Evolutionary conservation across 164 flowering plant genomes (phyloP).

Genomic region (Pachysandra terminalis): DNA sequence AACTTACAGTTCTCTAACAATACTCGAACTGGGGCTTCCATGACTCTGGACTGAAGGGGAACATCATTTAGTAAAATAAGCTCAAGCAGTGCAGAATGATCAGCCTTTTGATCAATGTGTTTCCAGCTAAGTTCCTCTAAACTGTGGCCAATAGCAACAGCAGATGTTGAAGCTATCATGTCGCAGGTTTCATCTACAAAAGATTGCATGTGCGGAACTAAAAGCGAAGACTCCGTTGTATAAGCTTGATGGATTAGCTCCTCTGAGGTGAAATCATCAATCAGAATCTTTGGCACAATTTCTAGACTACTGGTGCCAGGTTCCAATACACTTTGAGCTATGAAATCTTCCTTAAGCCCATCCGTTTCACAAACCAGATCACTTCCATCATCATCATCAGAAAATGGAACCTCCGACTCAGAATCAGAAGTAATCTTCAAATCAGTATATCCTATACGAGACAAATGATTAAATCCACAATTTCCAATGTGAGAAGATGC

Average conservation of each 20-base stretch:
- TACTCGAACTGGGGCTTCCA: slow-evolving; percentile 15
- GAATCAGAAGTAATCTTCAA: slow-evolving; percentile 58
- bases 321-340: slow-evolving; percentile 10
- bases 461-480: slow-evolving; percentile 31
- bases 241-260: slow-evolving; percentile 17
- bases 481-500: slow-evolving; percentile 14
- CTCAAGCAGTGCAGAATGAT: slow-evolving; percentile 23
- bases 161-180: slow-evolving; percentile 19
- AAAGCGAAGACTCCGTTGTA: slow-evolving; percentile 19
- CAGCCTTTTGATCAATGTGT: slow-evolving; percentile 23
- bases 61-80: slow-evolving; percentile 26
- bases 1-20: slow-evolving; percentile 27
- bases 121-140: slow-evolving; percentile 45
- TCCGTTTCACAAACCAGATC: slow-evolving; percentile 14
- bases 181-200: slow-evolving; percentile 17
- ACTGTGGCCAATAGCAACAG: slow-evolving; percentile 22
- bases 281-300: slow-evolving; percentile 5
- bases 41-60: slow-evolving; percentile 13
- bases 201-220: slow-evolving; percentile 22
- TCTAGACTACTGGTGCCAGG: background rate
- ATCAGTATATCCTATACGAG: slow-evolving; percentile 59
- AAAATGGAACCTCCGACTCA: slow-evolving; percentile 58
- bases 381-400: slow-evolving; percentile 51
- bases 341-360: slow-evolving; percentile 15
- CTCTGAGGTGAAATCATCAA: slow-evolving; percentile 14